Base-by-base conservation (phyloP, 768 basidiomycete species). In the Boletus huronensis region DNA sequence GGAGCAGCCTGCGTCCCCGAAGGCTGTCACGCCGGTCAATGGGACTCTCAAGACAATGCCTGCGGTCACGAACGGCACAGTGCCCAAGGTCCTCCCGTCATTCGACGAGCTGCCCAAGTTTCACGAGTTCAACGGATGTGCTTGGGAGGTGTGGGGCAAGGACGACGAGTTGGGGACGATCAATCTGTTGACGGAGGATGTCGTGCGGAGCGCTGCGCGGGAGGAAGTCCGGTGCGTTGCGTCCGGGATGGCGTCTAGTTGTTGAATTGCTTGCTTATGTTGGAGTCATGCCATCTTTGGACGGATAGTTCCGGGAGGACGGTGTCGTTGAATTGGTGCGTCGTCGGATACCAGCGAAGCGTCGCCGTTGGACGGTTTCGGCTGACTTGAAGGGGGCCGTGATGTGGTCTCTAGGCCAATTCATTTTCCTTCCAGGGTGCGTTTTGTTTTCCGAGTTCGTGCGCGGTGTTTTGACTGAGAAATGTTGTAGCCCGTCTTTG, bases 131-230 rank as follows among this genome's bases (percentile, higher is more conserved):
- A 63, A 59, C 8, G 86, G 85, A 10, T 87, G 85, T 52, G 86
- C 85, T 3, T 88, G 86, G 86, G 75, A 74, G 4, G 74, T 87
- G 10, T 87, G 84, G 84, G 85, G 85, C 25, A 68, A 75, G 35
- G 78, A 81, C 19, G 86, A 88, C 57, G 74, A 87, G 60, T 73
- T 87, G 19, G 86, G 86, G 2, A 87, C 84, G 6, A 72, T 87
- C 36, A 87, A 87, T 62, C 57, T 87, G 46, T 66, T 88, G 35
- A 86, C 86, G 2, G 78, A 80, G 21, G 78, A 79, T 11, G 77
- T 85, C n/a, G 82, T 87, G n/a, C 74, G 78, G 60, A 69, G 70
- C 39, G 80, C 83, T 16, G 81, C 82, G 16, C 64, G 69, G 26
- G 82, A 83, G 60, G 83, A 86, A 64, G 79, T 87, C 43, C 72